phyloP scores from a whole-genome alignment of 352 stramenopile species.

The Phytophthora hybrid region DNA sequence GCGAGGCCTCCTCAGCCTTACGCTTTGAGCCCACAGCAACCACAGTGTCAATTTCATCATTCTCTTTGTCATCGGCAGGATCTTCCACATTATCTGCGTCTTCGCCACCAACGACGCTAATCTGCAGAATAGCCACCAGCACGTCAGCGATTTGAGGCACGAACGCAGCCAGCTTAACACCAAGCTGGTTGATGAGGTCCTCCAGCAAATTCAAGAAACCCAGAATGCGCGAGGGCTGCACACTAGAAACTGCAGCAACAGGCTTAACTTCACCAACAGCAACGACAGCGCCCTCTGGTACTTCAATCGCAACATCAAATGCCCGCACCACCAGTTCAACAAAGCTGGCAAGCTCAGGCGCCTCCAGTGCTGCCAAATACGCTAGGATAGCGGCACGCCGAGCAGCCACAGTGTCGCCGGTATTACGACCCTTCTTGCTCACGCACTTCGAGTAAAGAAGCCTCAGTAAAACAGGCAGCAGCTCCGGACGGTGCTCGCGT shows the following conservation, averaged over 20 bases:
- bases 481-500: conserved; percentile 75
- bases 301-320: conserved; percentile 74
- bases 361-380: conserved; percentile 86
- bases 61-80: conserved; percentile 36
- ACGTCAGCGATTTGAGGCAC: conserved; percentile 82
- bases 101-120: conserved; percentile 48
- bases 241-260: conserved; percentile 50
- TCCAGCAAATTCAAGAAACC: conserved; percentile 93
- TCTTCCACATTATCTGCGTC: conserved; percentile 31
- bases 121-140: conserved; percentile 74
- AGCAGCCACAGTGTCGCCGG: conserved; percentile 83
- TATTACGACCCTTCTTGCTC: conserved; percentile 86
- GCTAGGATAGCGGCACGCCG: conserved; percentile 91
- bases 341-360: conserved; percentile 84
- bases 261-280: conserved; percentile 25
- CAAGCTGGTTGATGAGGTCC: conserved; percentile 88
- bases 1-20: conserved; percentile 19
- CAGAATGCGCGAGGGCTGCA: conserved; percentile 82
- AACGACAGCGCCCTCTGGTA: conserved; percentile 20
- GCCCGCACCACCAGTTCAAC: conserved; percentile 90
- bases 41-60: conserved; percentile 17
- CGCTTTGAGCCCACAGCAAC: conserved; percentile 34
- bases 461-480: conserved; percentile 89
- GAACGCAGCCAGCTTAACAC: conserved; percentile 84
- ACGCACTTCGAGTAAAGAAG: conserved; percentile 93